These are phyloP conservation scores for Starmerella vaccinii DNA, from an alignment of 805 yeast species.

Conservation along the genomic window DNA sequence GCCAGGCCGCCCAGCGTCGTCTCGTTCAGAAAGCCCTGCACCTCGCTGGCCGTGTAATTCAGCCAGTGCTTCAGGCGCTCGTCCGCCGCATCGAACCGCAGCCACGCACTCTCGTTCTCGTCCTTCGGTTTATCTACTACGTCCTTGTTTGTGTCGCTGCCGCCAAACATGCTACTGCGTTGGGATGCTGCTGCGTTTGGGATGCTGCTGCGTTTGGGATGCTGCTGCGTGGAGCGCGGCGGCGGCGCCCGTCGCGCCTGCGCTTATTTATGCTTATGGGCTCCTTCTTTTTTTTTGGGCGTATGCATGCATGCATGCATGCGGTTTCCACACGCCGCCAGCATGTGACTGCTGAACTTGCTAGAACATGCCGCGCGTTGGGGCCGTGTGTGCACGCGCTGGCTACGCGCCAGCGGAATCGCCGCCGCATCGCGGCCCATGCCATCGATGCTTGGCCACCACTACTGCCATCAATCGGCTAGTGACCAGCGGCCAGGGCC, in stretches of 20 bases:
- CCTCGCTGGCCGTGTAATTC: background rate
- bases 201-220: background rate
- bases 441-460: too few relatives aligned
- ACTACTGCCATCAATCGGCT: too few relatives aligned
- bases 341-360: slow-evolving; percentile 1
- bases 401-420: too few relatives aligned
- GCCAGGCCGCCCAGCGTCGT: background rate
- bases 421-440: too few relatives aligned
- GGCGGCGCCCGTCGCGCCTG: background rate
- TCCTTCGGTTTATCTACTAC: background rate
- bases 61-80: background rate
- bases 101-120: background rate
- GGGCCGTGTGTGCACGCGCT: too few relatives aligned
- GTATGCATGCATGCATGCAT: background rate
- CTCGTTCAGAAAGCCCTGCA: slow-evolving; percentile 5
- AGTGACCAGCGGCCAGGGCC: too few relatives aligned
- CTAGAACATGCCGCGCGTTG: background rate
- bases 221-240: background rate
- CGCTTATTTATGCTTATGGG: background rate
- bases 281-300: too few relatives aligned
- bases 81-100: background rate
- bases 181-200: background rate
- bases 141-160: background rate
- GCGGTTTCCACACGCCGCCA: background rate
- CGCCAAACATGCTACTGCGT: background rate